These are phyloP conservation scores for Pyrenophora graminea DNA, from an alignment of 2,329 filamentous ascomycete species.

Conservation along the genomic window DNA sequence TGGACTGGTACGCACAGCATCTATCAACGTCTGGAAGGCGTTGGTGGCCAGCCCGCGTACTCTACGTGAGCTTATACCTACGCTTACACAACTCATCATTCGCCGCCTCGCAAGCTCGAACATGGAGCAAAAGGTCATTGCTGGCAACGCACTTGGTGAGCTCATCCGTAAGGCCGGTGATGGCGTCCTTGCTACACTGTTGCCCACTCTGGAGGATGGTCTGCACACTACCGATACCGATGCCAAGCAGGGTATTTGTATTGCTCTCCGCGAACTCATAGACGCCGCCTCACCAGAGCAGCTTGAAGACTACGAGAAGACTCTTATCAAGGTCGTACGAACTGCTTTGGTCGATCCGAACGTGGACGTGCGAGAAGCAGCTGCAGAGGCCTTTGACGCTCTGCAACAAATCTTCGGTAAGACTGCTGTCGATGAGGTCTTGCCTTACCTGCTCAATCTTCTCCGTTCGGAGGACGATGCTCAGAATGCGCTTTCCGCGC, in stretches of 20 bases:
- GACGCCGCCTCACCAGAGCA: conserved; percentile 84
- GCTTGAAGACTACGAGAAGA: conserved; percentile 92
- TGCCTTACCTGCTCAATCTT: conserved; percentile 89
- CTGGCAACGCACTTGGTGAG: conserved; percentile 93
- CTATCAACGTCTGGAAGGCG: conserved; percentile 95
- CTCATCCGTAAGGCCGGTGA: conserved; percentile 97
- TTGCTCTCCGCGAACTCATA: conserved; percentile 92
- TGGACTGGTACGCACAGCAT: conserved; percentile 83
- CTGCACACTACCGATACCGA: conserved; percentile 89
- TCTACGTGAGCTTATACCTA: conserved; percentile 93
- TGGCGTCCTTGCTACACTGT: conserved; percentile 80
- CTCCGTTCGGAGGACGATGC: conserved; percentile 83
- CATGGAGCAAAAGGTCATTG: conserved; percentile 98
- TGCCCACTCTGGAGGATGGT: conserved; percentile 91
- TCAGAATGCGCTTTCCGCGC: conserved; percentile 87
- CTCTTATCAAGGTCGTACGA: conserved; percentile 89
- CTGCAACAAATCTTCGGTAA: conserved; percentile 93
- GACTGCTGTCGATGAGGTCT: conserved; percentile 89
- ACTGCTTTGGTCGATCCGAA: conserved; percentile 90
- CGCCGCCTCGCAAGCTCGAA: conserved; percentile 91
- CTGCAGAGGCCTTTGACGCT: conserved; percentile 95
- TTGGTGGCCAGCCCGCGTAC: conserved; percentile 89
- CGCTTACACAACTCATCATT: conserved; percentile 92
- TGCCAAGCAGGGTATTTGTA: conserved; percentile 95
- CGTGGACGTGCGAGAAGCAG: conserved; percentile 88